phyloP scores from a whole-genome alignment of 148 eudicot genomes.

The Diospyros kaki region DNA sequence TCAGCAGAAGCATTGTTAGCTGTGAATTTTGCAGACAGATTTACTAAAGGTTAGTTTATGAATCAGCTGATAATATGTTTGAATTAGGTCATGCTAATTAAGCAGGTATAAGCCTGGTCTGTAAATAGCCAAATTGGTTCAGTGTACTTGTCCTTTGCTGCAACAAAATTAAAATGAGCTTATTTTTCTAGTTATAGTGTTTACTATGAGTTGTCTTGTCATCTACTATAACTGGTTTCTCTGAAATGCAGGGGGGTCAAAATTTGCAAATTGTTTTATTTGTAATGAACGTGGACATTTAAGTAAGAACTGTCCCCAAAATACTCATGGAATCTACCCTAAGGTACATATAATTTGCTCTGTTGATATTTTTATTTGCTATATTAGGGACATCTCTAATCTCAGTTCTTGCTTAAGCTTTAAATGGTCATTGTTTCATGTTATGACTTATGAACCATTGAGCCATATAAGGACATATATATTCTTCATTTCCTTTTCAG shows the following conservation, averaged over 20 bases:
- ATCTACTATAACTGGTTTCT: not conserved
- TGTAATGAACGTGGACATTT: conserved; percentile 90
- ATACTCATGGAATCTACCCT: conserved; percentile 92
- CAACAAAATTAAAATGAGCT: not conserved
- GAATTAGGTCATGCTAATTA: not conserved
- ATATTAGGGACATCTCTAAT: not conserved
- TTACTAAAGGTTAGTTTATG: too few relatives aligned
- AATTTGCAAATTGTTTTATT: conserved; percentile 87
- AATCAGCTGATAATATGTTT: too few relatives aligned
- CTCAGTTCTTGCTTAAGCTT: not conserved
- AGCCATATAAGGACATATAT: not conserved
- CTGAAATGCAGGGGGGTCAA: conserved; percentile 74
- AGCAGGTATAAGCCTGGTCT: not conserved
- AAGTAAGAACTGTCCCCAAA: conserved; percentile 91
- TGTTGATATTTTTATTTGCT: not conserved
- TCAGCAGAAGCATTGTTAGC: too few relatives aligned
- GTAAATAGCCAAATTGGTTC: not conserved
- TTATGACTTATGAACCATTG: not conserved
- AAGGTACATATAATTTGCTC: conserved; percentile 45
- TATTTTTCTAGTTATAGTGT: not conserved
- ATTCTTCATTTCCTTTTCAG: not conserved
- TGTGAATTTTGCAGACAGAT: too few relatives aligned
- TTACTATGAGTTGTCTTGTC: conserved; percentile 4
- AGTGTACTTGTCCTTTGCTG: not conserved
- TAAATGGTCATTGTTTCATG: conserved; percentile 4